Evolutionary conservation across 2,329 filamentous ascomycete genomes (phyloP).

Genomic region (Herpotrichia juniperi): DNA sequence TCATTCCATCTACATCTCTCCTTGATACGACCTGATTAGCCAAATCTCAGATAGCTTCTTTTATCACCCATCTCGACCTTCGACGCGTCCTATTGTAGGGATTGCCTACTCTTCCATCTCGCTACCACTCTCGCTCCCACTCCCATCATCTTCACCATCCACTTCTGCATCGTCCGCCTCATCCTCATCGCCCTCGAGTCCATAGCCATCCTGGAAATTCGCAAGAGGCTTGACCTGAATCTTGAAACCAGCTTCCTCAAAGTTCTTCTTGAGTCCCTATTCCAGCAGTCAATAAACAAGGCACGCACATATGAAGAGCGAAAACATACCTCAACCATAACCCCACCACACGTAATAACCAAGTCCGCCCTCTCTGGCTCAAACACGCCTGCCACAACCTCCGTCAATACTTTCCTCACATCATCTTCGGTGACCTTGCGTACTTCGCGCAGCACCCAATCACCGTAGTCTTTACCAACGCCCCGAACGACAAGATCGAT

Average conservation of each 20-base stretch:
- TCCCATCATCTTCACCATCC: slow-evolving; percentile 57
- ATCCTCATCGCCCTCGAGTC: slow-evolving; percentile 68
- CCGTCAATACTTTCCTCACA: slow-evolving; percentile 74
- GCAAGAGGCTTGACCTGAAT: slow-evolving; percentile 75
- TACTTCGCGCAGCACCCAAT: slow-evolving; percentile 77
- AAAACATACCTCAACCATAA: slow-evolving; percentile 78
- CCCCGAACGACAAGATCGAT: slow-evolving; percentile 78
- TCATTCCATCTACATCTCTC: no score
- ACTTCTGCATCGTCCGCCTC: slow-evolving; percentile 67
- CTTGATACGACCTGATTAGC: no score
- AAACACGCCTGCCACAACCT: slow-evolving; percentile 81
- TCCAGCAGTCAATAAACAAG: background rate
- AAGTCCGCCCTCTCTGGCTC: slow-evolving; percentile 80
- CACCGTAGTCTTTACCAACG: slow-evolving; percentile 77
- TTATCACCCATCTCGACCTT: no score
- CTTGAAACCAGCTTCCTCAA: slow-evolving; percentile 78
- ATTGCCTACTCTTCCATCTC: slow-evolving; percentile 4
- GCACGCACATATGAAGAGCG: background rate
- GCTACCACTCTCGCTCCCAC: slow-evolving; percentile 33
- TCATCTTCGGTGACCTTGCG: slow-evolving; percentile 77
- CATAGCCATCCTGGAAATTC: slow-evolving; percentile 90
- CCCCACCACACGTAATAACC: slow-evolving; percentile 84
- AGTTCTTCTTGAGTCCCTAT: slow-evolving; percentile 76
- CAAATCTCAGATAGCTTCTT: no score
- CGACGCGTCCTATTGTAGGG: no score